Base-by-base conservation (phyloP, 495 filamentous ascomycete species). In the Penicillium turbatum region DNA sequence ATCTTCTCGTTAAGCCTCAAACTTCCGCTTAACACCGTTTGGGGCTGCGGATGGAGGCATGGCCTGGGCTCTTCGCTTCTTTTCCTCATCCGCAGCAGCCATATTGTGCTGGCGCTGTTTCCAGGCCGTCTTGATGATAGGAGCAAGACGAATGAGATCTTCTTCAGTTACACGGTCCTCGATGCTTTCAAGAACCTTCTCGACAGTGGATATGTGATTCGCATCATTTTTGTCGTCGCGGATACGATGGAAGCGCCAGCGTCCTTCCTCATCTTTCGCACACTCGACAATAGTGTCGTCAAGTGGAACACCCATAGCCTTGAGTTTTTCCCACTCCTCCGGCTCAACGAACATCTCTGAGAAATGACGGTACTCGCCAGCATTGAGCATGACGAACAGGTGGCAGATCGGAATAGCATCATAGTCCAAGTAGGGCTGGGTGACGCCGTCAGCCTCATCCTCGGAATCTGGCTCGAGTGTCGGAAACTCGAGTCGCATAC, bases 201-300 rank as follows among this genome's bases (percentile, higher is more conserved):
- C 72, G 1, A 95, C 89, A 0, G 86, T 90, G 24, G 73, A 81
- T 35, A 89, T 86, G 67, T 96, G 90, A 65, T 98, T 98, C 2
- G 87, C 90, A 54, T 96, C 87, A 10, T 76, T 73, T 68, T 98
- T 98, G 63, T 98, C 93, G 51, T 96, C 90, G 8, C 93, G 78
- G 58, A 96, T 87, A 39, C 90, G 81, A 59, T 91, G 85, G 67
- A 88, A 90, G 31, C 89, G 80, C 93, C 93, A 98, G 19, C 82
- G 73, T 21, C 76, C 77, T 51, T 86, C 64, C 16, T 74, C 69
- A 60, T 96, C 89, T 71, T 88, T 84, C 56, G 80, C 85, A 63
- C 90, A 96, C 73, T 98, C 93, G 10, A 96, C 85, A 41, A 97
- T 88, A 10, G 84, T 75, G 46, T 91, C 86, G 62, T 97, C 86